A percentile compares a stretch with the other conserved stretches of the same genome.
Evolutionary conservation across 1,284 basidiomycete genomes (phyloP).

Genomic region (Rhodotorula mucilaginosa): DNA sequence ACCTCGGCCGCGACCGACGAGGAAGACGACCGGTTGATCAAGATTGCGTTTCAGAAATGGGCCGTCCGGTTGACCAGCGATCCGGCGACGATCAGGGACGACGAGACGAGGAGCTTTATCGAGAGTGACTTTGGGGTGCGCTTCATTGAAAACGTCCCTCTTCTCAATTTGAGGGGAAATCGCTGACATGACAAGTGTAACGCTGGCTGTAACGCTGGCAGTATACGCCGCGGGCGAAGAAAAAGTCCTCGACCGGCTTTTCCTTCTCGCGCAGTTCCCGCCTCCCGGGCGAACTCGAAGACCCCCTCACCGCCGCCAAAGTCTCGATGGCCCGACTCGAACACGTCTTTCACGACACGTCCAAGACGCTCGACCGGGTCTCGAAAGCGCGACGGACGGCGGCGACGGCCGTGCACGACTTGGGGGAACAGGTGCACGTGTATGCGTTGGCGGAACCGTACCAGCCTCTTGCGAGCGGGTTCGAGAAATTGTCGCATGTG

Average conservation of each 20-base stretch:
- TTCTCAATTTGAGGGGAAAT: not conserved
- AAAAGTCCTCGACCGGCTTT: conserved; percentile 46
- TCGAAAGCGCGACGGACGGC: conserved; percentile 57
- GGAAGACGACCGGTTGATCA: conserved; percentile 87
- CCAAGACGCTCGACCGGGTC: conserved; percentile 79
- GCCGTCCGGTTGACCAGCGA: conserved; percentile 84
- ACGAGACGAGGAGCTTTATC: conserved; percentile 85
- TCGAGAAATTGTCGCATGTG: conserved; percentile 38
- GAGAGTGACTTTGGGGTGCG: conserved; percentile 86
- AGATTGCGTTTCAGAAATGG: conserved; percentile 89
- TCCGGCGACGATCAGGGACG: conserved; percentile 76
- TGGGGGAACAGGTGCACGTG: conserved; percentile 70
- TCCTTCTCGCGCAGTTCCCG: conserved; percentile 33
- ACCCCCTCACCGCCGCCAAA: conserved; percentile 77
- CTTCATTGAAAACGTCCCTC: conserved; percentile 3
- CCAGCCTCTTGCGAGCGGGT: conserved; percentile 50
- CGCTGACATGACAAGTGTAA: not conserved
- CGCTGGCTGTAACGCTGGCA: conserved; percentile 10
- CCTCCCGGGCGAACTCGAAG: conserved; percentile 53
- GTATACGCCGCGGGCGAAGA: conserved; percentile 41
- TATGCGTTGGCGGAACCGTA: conserved; percentile 85
- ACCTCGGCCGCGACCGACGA: conserved; percentile 92
- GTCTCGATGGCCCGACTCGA: conserved; percentile 86
- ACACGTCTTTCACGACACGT: conserved; percentile 80
- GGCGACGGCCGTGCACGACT: conserved; percentile 32